Evolutionary conservation across 169 alveolate species (phyloP).

Genomic region (Plasmodium falciparum): DNA sequence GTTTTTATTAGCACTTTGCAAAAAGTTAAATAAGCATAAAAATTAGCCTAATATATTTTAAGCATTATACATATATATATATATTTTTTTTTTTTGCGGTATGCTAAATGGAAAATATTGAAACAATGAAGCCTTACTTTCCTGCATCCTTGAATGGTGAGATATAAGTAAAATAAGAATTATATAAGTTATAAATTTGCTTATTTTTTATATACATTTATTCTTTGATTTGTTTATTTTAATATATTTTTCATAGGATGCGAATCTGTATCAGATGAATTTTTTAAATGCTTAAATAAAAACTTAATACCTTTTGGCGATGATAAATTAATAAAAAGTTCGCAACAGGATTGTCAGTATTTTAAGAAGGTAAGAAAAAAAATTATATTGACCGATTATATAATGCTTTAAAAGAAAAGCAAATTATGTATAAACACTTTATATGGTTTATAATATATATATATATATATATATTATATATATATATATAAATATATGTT

Average conservation of each 20-base stretch:
- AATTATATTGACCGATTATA: not conserved
- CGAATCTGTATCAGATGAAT: conserved; percentile 33
- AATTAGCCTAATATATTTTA: too few relatives aligned
- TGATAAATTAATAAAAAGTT: conserved; percentile 1
- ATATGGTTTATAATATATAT: too few relatives aligned
- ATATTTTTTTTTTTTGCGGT: too few relatives aligned
- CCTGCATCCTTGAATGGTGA: conserved; percentile 52
- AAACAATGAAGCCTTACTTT: conserved; percentile 57
- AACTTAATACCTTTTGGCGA: conserved; percentile 49
- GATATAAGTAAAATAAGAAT: not conserved
- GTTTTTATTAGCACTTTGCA: too few relatives aligned
- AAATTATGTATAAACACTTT: too few relatives aligned
- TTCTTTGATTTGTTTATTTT: not conserved
- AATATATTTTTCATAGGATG: conserved; percentile 24
- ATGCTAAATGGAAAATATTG: conserved; percentile 15
- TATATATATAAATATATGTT: too few relatives aligned
- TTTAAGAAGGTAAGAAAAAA: conserved; percentile 19
- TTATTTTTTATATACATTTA: not conserved
- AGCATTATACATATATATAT: too few relatives aligned
- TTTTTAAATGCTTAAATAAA: conserved; percentile 49
- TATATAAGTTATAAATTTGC: not conserved
- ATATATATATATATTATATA: too few relatives aligned
- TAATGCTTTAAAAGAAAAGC: not conserved
- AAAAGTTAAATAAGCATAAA: too few relatives aligned
- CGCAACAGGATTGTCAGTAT: conserved; percentile 19